A percentile compares a stretch with the other conserved stretches of the same genome.
Evolutionary conservation across 345 rosid species (phyloP).

Genomic region (Brassica juncea): DNA sequence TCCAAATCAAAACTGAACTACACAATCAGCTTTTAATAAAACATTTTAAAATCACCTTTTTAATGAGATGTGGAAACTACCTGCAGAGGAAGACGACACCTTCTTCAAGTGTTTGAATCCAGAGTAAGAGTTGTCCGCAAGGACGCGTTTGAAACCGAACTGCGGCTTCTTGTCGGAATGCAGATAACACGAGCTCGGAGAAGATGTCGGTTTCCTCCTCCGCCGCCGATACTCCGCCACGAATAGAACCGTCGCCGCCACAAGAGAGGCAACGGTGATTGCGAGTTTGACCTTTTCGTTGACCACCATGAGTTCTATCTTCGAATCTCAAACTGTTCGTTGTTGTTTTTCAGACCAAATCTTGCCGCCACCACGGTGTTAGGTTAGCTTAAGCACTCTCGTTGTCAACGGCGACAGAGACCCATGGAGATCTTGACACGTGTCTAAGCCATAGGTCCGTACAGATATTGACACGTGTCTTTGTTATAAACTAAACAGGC

Average conservation of each 20-base stretch:
- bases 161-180: constrained; percentile 74
- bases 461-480: constrained; percentile 22
- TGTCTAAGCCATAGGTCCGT: neutral
- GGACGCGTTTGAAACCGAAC: constrained; percentile 63
- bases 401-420: neutral
- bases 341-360: constrained; percentile 17
- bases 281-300: constrained; percentile 48
- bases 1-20: neutral
- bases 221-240: constrained; percentile 47
- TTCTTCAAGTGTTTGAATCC: constrained; percentile 73
- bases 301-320: constrained; percentile 43
- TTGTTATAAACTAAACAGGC: neutral
- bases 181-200: constrained; percentile 57
- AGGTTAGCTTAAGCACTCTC: neutral
- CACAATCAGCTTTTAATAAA: neutral
- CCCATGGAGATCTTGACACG: constrained; percentile 20
- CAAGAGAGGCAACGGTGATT: constrained; percentile 54
- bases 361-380: constrained; percentile 20
- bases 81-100: constrained; percentile 23
- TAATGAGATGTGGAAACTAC: constrained; percentile 18
- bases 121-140: constrained; percentile 82
- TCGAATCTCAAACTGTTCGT: neutral
- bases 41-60: neutral
- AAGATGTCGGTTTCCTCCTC: constrained; percentile 40
- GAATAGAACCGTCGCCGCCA: constrained; percentile 53